Conservation (phyloP, 441 rosid species). For the Erysimum cheiri region DNA sequence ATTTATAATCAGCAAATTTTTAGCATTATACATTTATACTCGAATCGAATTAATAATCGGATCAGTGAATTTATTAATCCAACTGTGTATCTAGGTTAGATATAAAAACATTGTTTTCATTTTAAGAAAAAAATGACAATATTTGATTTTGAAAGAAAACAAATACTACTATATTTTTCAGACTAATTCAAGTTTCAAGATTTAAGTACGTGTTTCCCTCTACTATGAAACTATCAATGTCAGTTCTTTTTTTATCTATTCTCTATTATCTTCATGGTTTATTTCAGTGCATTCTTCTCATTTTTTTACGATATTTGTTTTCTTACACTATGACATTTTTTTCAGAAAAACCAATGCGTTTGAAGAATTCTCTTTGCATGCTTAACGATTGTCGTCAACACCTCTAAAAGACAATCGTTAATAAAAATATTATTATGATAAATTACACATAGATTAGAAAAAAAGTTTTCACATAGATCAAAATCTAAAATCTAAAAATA, state of each 20-base stretch:
- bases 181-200: conserved; percentile 45
- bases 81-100: no score
- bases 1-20: no score
- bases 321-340: not conserved
- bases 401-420: not conserved
- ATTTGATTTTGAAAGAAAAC: not conserved
- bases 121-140: not conserved
- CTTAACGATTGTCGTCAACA: conserved; percentile 9
- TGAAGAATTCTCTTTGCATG: conserved; percentile 21
- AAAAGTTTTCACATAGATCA: no score
- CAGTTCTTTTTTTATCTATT: conserved; percentile 1
- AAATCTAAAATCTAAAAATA: no score
- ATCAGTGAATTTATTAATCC: no score
- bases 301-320: not conserved
- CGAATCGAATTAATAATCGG: no score
- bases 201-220: conserved; percentile 42
- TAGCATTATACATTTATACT: no score
- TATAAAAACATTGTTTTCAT: no score
- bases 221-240: not conserved
- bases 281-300: not conserved
- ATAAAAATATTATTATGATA: no score
- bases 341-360: not conserved
- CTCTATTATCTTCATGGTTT: not conserved
- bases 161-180: not conserved
- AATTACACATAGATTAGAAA: no score